Percentiles rank a stretch among this genome's conserved stretches.
phyloP scores from a whole-genome alignment of 441 rosid species.

The Jatropha multifida region DNA sequence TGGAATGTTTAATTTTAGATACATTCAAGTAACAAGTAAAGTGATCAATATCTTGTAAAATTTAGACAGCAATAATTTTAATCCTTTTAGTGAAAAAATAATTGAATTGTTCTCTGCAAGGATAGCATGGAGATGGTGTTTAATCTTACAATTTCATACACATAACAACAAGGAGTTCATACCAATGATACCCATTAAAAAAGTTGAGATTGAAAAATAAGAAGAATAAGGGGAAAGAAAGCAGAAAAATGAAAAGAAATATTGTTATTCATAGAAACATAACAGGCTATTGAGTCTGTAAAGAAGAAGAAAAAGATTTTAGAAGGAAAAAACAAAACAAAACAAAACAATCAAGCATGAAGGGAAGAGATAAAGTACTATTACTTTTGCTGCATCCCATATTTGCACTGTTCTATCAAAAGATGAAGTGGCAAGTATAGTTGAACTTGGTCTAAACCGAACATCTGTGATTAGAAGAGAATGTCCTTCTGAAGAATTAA shows the following conservation, averaged over 20 bases:
- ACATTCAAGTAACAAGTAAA: not conserved
- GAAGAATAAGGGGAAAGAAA: too few species aligned
- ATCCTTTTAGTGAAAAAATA: not conserved
- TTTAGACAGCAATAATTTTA: not conserved
- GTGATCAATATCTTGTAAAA: too few species aligned
- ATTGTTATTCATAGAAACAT: not conserved
- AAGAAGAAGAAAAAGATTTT: not conserved
- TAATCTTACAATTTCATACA: not conserved
- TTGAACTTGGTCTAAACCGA: conserved; percentile 38
- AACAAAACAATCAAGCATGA: not conserved
- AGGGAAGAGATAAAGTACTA: not conserved
- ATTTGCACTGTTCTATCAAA: conserved; percentile 43
- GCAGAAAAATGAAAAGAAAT: not conserved
- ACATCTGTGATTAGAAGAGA: conserved; percentile 40
- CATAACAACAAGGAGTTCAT: not conserved
- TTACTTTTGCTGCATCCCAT: conserved; percentile 47
- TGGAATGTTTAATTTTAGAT: not conserved
- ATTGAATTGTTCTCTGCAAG: not conserved
- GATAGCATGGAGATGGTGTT: not conserved
- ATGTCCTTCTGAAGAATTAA: conserved; percentile 33
- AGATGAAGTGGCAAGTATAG: conserved; percentile 41
- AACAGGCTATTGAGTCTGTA: not conserved
- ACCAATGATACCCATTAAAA: not conserved
- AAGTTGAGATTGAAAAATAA: not conserved
- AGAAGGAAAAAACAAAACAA: not conserved